A percentile compares a stretch with the other conserved stretches of the same genome.
Evolutionary conservation across 1,139 yeast genomes (phyloP).

Genomic region (Kurtzmaniella quercitrusa): DNA sequence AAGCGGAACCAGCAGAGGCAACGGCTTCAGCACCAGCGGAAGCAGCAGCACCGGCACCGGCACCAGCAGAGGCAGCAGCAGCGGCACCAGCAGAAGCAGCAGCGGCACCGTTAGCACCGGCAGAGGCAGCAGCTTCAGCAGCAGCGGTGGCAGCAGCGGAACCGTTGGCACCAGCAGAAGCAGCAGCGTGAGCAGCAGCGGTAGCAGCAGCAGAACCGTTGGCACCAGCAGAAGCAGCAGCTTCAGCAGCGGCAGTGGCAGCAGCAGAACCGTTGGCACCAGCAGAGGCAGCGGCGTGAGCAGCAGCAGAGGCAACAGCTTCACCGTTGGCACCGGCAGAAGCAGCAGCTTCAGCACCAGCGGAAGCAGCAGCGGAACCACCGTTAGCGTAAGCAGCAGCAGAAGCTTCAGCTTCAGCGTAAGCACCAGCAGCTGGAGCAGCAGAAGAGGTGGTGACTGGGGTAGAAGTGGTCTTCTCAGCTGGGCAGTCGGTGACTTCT

Average conservation of each 20-base stretch:
- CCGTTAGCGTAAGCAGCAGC: not conserved
- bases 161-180: not conserved
- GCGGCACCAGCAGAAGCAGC: not conserved
- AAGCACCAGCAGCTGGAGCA: conserved; percentile 10
- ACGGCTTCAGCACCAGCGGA: conserved; percentile 4
- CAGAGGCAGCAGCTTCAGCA: not conserved
- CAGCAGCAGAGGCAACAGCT: conserved; percentile 37
- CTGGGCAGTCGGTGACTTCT: conserved; percentile 40
- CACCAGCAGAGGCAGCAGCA: not conserved
- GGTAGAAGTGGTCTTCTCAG: conserved; percentile 14
- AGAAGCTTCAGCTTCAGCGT: conserved; percentile 1
- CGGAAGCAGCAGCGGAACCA: conserved; percentile 17
- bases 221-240: not conserved
- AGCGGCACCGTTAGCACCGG: not conserved
- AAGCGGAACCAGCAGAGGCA: not conserved
- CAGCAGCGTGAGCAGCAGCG: conserved; percentile 1
- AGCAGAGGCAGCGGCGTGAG: conserved; percentile 44
- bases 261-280: conserved; percentile 1
- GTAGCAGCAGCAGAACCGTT: not conserved
- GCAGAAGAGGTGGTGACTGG: conserved; percentile 7
- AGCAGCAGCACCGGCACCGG: conserved; percentile 16
- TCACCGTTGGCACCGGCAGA: conserved; percentile 36
- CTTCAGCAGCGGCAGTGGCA: conserved; percentile 2
- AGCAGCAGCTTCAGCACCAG: conserved; percentile 42
- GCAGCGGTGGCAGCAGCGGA: not conserved